Evolutionary conservation across 1,284 basidiomycete species (phyloP), one percentile per base, ranked within the genome.

Genomic region (Meira miltonrushii): DNA sequence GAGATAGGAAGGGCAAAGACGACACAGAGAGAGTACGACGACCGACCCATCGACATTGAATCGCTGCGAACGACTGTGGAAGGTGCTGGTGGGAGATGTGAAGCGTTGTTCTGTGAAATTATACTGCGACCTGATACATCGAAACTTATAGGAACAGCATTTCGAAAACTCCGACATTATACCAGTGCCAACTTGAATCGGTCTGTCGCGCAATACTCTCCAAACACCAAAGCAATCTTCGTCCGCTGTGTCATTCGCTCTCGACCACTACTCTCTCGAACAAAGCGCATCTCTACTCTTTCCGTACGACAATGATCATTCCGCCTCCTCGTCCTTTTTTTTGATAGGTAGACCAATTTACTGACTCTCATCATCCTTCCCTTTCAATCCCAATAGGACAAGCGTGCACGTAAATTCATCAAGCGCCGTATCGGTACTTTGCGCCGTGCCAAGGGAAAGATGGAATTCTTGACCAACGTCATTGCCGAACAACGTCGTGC

Each of bases 401-500:
- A 78, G 73, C 72, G 73, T 58, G 75, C 74, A 33, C 71, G 75
- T 56, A 76, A 77, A 67, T 77, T 78, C 64, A 69, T 78, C 64
- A 78, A 78, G 75, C 64, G 67, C 49, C 69, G 75, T 41, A 58
- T 78, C 37, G 75, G 75, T 23, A 78, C 75, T 19, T 65, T 78
- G 55, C 68, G 74, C 58, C 71, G 75, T 37, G 75, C 75, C 52
- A 78, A 78, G 73, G 57, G 57, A 43, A 59, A 62, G 54, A 60
- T 65, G 57, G 73, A 75, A 64, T 61, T 58, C 60, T 66, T 75
- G 52, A 74, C 72, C 59, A 67, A 65, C 65, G 69, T 68, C 56
- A 74, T 76, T 55, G 74, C 74, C 44, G 74, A 76, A 59, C 74
- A 76, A 71, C 72, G 74, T 40, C 72, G 74, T 57, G 50, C 71